Conservation (phyloP, 371 early-diverging fungal species). For the Parasitella parasitica region DNA sequence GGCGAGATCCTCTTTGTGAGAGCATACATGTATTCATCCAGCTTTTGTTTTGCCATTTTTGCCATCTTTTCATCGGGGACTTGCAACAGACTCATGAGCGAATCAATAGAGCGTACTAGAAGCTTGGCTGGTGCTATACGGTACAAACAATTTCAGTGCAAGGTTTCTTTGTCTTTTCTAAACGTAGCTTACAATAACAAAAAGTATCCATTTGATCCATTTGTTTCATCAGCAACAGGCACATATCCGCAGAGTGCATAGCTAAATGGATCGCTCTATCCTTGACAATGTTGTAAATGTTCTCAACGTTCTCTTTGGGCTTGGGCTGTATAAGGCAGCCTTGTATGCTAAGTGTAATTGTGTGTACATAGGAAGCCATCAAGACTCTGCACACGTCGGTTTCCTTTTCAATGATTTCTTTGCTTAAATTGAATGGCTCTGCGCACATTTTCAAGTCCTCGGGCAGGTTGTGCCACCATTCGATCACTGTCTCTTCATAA, state of each 20-base stretch:
- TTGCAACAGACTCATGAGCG: slow-evolving; percentile 2
- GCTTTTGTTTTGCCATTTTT: not conserved
- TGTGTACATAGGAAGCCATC: slow-evolving; percentile 5
- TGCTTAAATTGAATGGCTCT: slow-evolving; percentile 9
- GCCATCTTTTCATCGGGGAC: not conserved
- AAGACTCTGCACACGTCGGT: not conserved
- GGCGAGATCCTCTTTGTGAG: not conserved
- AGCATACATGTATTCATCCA: slow-evolving; percentile 9
- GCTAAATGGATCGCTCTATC: slow-evolving; percentile 9
- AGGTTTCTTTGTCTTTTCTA: too few relatives aligned
- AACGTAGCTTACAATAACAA: slow-evolving; percentile 24
- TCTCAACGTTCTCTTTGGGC: not conserved
- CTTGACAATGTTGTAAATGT: not conserved
- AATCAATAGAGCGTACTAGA: slow-evolving; percentile 12
- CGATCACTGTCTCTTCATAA: not conserved
- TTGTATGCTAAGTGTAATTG: slow-evolving; percentile 8
- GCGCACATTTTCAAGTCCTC: slow-evolving; percentile 6
- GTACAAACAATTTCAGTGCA: too few relatives aligned
- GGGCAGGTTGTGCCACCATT: slow-evolving; percentile 23
- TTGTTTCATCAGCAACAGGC: not conserved
- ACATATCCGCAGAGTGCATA: slow-evolving; percentile 8
- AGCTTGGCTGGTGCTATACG: slow-evolving; percentile 7
- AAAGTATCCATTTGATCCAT: not conserved
- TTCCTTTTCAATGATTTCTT: slow-evolving; percentile 4
- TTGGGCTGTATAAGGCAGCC: slow-evolving; percentile 5